phyloP scores from a whole-genome alignment of 1,139 yeast genomes.

The Pichia sp. region DNA sequence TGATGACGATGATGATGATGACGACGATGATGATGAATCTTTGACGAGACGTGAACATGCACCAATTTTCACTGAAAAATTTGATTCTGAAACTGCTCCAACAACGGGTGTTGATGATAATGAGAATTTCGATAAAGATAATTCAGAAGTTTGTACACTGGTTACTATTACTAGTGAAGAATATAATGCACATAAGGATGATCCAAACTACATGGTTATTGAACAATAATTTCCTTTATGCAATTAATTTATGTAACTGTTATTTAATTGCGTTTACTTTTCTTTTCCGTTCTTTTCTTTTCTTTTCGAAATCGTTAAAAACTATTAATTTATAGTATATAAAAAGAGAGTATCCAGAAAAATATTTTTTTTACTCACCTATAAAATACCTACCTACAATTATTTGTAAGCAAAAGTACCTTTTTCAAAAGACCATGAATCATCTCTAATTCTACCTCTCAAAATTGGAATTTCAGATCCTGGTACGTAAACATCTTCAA shows the following conservation, averaged over 20 bases:
- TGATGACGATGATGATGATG: constrained; percentile 10
- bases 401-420: constrained; percentile 50
- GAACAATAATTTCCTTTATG: constrained; percentile 21
- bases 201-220: constrained; percentile 47
- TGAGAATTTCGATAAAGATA: neutral
- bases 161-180: constrained; percentile 47
- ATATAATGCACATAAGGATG: constrained; percentile 36
- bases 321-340: neutral
- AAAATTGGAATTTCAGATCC: constrained; percentile 88
- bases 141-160: constrained; percentile 32
- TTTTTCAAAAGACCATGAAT: constrained; percentile 79
- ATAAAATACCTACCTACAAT: neutral
- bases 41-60: constrained; percentile 9
- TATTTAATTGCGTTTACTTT: constrained; percentile 2
- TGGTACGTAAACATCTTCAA: constrained; percentile 93
- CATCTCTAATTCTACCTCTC: constrained; percentile 96
- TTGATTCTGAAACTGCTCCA: constrained; percentile 8
- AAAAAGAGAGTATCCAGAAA: no score
- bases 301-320: neutral
- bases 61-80: constrained; percentile 17
- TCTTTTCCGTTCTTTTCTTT: constrained; percentile 1
- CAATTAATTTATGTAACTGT: neutral
- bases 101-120: constrained; percentile 1
- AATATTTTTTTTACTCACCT: neutral
- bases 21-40: constrained; percentile 11